Percentiles rank a stretch among this genome's conserved stretches.
These are phyloP conservation scores for Trametes sp. DNA, from an alignment of 1,284 basidiomycete species.

Conservation along the genomic window DNA sequence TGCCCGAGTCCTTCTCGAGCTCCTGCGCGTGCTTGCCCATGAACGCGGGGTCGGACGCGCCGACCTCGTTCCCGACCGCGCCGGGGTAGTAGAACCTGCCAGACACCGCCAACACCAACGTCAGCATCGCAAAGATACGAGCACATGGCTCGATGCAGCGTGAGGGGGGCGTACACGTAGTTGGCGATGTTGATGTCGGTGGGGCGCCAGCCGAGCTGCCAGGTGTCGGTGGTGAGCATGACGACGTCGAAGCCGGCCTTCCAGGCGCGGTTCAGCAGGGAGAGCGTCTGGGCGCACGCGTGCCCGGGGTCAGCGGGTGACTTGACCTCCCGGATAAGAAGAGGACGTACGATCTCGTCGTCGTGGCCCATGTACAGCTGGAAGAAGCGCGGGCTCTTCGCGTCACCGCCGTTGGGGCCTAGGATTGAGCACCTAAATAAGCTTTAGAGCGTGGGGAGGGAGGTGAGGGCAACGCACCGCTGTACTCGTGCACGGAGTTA, in stretches of 20 bases:
- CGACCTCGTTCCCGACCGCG: conserved; percentile 55
- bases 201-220: conserved; percentile 67
- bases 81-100: conserved; percentile 51
- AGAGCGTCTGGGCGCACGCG: conserved; percentile 45
- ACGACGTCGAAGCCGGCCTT: conserved; percentile 58
- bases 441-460: neutral
- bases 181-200: conserved; percentile 63
- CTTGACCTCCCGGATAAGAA: neutral
- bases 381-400: conserved; percentile 59
- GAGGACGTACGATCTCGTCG: conserved; percentile 49
- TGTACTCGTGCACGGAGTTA: conserved; percentile 46
- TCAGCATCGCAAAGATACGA: neutral
- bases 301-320: neutral
- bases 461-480: conserved; percentile 25
- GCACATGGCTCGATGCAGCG: too few relatives aligned
- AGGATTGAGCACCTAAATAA: neutral
- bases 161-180: conserved; percentile 46
- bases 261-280: conserved; percentile 56
- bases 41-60: conserved; percentile 61
- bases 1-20: conserved; percentile 52
- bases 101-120: neutral
- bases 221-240: conserved; percentile 66
- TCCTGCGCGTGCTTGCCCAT: conserved; percentile 57
- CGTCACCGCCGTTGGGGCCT: conserved; percentile 47
- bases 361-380: conserved; percentile 70